Evolutionary conservation across 495 filamentous ascomycete genomes (phyloP), one percentile per base, ranked within the genome.

Genomic region (Aspergillus sclerotiicarbonarius): DNA sequence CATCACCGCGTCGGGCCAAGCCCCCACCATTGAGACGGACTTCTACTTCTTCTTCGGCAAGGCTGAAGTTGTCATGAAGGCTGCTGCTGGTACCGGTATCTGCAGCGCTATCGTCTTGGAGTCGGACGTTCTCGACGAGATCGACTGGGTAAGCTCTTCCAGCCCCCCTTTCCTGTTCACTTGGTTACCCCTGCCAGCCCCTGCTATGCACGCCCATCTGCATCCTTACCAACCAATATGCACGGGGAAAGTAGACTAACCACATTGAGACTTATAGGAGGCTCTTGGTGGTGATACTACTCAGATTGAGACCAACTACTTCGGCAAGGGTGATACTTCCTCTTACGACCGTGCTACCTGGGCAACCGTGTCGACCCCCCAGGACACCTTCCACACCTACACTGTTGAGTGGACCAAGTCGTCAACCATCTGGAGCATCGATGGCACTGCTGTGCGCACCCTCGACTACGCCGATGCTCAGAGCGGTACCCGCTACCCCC

Each of bases 101-200:
- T 84, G 95, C 67, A 82, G 88, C 76, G 90, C 85, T 13, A 79
- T 93, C 52, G 90, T 97, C 7, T 73, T 98, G 49, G 84, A 93
- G 67, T 96, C 92, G 4, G 92, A 96, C 72, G 84, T 85, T 61
- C 81, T 96, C n/a, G 94, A 98, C 71, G 94, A 98, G 76, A 88
- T 98, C 66, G 94, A 97, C 74, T 92, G 91, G 84, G 85, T 91
- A 71, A 85, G 88, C 51, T 18, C 19, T 48, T 19, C 19, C 57
- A 56, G 33, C 52, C 51, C 43, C 53, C 32, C 20, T 31, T 25
- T 41, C 4, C 19, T 21, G 15, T 20, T n/a, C 35, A 41, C 31
- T 29, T 25, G 25, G 41, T 32, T 13, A 43, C 33, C 19, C 18
- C 32, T 47, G 12, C 30, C 15, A 41, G 30, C 33, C 19, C 18